Evolutionary conservation across 345 rosid species (phyloP).

Genomic region (Bretschneidera sinensis): DNA sequence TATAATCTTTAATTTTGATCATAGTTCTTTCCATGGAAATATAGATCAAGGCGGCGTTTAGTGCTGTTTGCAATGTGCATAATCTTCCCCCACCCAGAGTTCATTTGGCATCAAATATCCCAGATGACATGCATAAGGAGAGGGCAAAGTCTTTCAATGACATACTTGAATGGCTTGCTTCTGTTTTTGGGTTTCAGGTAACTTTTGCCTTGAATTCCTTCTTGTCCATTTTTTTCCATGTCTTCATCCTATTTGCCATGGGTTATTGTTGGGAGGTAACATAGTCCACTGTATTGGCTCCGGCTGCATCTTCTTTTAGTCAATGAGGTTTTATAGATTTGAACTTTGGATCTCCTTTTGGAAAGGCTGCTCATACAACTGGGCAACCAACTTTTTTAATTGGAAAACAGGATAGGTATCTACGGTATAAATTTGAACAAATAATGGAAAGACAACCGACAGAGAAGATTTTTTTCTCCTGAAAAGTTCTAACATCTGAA

Average conservation of each 20-base stretch:
- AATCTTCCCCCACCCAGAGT: conserved; percentile 56
- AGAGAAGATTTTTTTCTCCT: no score
- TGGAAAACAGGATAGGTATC: no score
- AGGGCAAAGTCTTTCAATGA: conserved; percentile 44
- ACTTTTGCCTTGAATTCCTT: conserved; percentile 13
- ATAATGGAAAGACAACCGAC: no score
- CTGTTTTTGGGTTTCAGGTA: conserved; percentile 97
- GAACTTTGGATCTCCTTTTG: conserved; percentile 6
- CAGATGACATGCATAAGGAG: conserved; percentile 33
- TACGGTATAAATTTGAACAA: no score
- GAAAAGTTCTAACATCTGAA: no score
- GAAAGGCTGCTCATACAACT: no score
- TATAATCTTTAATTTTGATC: conserved; percentile 16
- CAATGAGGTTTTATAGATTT: neutral
- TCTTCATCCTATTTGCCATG: neutral
- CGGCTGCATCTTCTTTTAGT: no score
- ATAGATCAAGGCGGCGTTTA: conserved; percentile 79
- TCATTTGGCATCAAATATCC: conserved; percentile 15
- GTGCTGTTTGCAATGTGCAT: conserved; percentile 49
- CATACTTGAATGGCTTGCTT: conserved; percentile 91
- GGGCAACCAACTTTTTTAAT: no score
- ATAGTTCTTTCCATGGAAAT: conserved; percentile 8
- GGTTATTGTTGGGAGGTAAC: neutral
- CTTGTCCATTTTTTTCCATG: neutral
- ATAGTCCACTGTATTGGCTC: neutral